phyloP scores from a whole-genome alignment of 2,329 filamentous ascomycete genomes.

The Pyrenochaeta sp. region DNA sequence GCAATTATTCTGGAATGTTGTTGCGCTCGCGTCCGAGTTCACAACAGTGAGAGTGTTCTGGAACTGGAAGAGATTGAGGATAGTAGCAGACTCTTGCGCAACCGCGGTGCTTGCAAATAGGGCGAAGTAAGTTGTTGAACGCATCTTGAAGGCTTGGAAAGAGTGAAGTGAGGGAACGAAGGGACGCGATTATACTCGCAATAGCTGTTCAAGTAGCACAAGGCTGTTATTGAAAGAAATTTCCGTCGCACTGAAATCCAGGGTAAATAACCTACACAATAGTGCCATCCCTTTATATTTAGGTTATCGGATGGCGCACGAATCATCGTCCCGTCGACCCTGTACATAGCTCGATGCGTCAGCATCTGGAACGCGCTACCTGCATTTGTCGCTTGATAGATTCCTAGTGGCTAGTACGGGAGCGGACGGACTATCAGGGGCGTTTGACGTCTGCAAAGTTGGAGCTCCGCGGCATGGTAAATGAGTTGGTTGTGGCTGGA shows the following conservation, averaged over 20 bases:
- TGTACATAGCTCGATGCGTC: conserved; percentile 8
- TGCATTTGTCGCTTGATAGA: conserved; percentile 3
- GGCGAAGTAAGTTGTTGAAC: conserved; percentile 20
- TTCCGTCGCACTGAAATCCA: not conserved
- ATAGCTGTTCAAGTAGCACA: not conserved
- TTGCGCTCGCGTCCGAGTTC: conserved; percentile 28
- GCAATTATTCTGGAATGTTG: conserved; percentile 33
- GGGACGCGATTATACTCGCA: not conserved
- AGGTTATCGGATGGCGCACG: not conserved
- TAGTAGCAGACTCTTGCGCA: conserved; percentile 26
- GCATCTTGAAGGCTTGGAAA: conserved; percentile 19
- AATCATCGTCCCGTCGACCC: conserved; percentile 5
- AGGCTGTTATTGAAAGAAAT: not conserved
- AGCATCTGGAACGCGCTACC: conserved; percentile 11
- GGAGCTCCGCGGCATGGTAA: no score
- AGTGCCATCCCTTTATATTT: conserved; percentile 1
- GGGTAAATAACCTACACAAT: not conserved
- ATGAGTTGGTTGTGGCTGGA: not conserved
- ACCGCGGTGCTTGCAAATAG: conserved; percentile 26
- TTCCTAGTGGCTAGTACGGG: not conserved
- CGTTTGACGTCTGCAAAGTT: not conserved
- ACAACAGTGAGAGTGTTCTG: conserved; percentile 27
- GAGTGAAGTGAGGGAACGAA: not conserved
- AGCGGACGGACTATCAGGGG: not conserved
- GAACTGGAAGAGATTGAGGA: conserved; percentile 22